Conservation (phyloP, 805 yeast genomes). For the Ogataea sp. region DNA sequence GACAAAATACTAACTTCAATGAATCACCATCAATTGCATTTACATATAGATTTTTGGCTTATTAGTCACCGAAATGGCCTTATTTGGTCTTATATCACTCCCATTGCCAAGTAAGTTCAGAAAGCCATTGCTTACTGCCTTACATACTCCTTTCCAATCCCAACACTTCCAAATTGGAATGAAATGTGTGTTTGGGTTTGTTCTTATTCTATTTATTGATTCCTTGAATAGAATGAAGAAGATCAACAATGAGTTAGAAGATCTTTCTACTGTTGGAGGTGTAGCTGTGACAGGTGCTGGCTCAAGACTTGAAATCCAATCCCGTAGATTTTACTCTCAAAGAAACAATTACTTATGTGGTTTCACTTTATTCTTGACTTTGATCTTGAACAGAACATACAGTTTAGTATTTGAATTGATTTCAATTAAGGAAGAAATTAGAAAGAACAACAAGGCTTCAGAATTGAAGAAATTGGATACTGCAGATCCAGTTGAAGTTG, state of each 20-base stretch:
- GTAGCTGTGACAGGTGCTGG: constrained; percentile 20
- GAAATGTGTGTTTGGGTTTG: constrained; percentile 77
- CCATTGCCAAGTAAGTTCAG: constrained; percentile 79
- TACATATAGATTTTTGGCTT: constrained; percentile 39
- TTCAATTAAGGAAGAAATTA: constrained; percentile 48
- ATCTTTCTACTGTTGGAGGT: constrained; percentile 14
- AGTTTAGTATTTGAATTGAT: constrained; percentile 68
- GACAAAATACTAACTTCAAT: no score
- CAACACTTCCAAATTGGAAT: constrained; percentile 69
- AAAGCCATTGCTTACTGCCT: constrained; percentile 52
- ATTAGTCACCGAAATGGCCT: constrained; percentile 65
- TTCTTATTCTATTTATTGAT: constrained; percentile 77
- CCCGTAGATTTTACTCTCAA: constrained; percentile 91
- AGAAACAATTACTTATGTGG: constrained; percentile 96
- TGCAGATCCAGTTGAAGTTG: constrained; percentile 30
- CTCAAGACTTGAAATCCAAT: constrained; percentile 70
- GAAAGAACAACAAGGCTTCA: constrained; percentile 6
- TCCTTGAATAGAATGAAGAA: constrained; percentile 76
- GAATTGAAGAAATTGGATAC: constrained; percentile 14
- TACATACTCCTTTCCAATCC: constrained; percentile 62
- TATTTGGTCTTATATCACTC: constrained; percentile 72
- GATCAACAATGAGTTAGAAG: constrained; percentile 53
- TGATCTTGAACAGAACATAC: constrained; percentile 80
- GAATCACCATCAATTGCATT: no score
- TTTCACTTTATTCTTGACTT: constrained; percentile 82